A percentile compares a stretch with the other conserved stretches of the same genome.
Conservation (phyloP, 2,329 filamentous ascomycete genomes). For the Penicillium rolfsii region DNA sequence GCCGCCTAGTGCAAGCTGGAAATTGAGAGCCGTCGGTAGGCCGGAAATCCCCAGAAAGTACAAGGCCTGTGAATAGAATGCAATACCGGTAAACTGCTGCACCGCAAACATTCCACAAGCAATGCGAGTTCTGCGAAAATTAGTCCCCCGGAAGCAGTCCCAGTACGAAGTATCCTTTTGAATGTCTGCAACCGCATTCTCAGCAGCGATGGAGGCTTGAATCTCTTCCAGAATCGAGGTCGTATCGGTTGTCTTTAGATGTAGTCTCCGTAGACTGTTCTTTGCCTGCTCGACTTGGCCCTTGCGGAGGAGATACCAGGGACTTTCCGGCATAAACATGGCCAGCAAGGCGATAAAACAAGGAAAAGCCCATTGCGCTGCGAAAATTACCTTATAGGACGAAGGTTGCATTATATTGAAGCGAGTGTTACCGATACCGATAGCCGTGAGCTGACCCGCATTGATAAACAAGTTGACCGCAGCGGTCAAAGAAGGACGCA, state of each 20-base stretch:
- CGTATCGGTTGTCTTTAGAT: neutral
- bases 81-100: neutral
- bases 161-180: neutral
- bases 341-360: neutral
- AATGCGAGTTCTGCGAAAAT: neutral
- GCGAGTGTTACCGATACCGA: neutral
- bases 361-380: neutral
- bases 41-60: neutral
- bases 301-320: neutral
- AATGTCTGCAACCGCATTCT: neutral
- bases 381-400: neutral
- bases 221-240: neutral
- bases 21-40: neutral
- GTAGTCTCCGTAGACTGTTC: neutral
- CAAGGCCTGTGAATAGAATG: neutral
- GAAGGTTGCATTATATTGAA: neutral
- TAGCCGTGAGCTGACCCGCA: neutral
- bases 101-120: neutral
- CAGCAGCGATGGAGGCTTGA: neutral
- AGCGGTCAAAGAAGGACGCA: neutral
- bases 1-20: neutral
- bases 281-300: neutral
- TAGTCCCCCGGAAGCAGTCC: neutral
- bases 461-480: neutral
- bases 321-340: neutral